phyloP scores from a whole-genome alignment of 2,329 filamentous ascomycete genomes.

The Lecanicillium sp. region DNA sequence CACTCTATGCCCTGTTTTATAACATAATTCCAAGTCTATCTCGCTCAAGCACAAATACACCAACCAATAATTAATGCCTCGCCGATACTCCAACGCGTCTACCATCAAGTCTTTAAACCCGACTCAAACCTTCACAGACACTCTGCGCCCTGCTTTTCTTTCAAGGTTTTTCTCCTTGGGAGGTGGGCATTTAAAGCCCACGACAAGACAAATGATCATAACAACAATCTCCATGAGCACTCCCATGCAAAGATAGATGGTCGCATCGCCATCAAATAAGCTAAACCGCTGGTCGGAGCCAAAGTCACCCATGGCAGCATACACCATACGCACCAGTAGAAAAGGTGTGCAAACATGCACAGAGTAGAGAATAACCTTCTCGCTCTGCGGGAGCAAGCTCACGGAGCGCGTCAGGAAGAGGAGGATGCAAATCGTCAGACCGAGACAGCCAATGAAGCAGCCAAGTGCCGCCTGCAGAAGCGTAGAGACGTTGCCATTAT shows the following conservation, averaged over 20 bases:
- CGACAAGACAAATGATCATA: constrained; percentile 10
- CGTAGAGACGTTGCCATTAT: constrained; percentile 6
- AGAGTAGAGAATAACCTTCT: constrained; percentile 8
- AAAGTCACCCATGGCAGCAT: constrained; percentile 10
- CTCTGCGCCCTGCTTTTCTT: no score
- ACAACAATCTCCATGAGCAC: constrained; percentile 11
- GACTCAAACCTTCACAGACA: no score
- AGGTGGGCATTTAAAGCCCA: constrained; percentile 8
- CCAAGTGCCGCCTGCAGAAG: constrained; percentile 9
- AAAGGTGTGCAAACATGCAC: constrained; percentile 9
- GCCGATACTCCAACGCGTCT: no score
- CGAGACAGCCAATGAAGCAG: constrained; percentile 10
- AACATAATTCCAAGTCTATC: no score
- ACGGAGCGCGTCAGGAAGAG: constrained; percentile 4
- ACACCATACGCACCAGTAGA: constrained; percentile 11
- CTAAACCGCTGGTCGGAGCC: constrained; percentile 8
- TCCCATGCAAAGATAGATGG: constrained; percentile 12
- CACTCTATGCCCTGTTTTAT: no score
- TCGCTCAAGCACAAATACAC: no score
- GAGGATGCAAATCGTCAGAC: constrained; percentile 9
- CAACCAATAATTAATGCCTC: no score
- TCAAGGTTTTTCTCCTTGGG: constrained; percentile 1
- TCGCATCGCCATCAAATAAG: constrained; percentile 10
- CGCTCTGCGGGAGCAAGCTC: constrained; percentile 3
- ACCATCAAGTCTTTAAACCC: no score